Conservation (phyloP, 2,329 filamentous ascomycete genomes). For the Ascochyta viciae-villosae region DNA sequence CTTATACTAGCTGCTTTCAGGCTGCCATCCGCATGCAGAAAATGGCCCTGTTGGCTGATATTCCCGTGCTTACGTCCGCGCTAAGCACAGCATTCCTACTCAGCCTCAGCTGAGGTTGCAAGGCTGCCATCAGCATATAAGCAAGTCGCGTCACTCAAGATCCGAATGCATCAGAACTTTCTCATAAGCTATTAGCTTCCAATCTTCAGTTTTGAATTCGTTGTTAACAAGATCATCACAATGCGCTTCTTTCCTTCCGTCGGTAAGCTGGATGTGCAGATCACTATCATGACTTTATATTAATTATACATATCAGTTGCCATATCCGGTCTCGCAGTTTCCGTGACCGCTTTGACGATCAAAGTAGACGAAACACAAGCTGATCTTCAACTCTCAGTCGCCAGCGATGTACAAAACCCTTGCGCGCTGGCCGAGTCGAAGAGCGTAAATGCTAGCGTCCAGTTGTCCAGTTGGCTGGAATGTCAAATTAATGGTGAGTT, state of each 20-base stretch:
- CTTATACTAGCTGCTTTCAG: background rate
- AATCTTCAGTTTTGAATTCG: background rate
- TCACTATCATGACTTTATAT: background rate
- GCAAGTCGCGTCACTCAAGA: background rate
- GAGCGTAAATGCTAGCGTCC: slow-evolving; percentile 35
- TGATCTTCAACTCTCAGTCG: background rate
- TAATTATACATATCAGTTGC: background rate
- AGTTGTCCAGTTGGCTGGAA: slow-evolving; percentile 41
- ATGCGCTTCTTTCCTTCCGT: slow-evolving; percentile 5
- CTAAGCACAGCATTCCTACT: slow-evolving; percentile 4
- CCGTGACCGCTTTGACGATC: background rate
- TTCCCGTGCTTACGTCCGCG: slow-evolving; percentile 12
- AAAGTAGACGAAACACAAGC: background rate
- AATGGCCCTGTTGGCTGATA: background rate
- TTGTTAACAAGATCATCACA: background rate
- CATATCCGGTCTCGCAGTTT: background rate
- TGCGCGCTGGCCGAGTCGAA: slow-evolving; percentile 32
- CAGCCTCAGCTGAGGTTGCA: slow-evolving; percentile 17
- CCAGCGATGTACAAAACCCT: slow-evolving; percentile 22
- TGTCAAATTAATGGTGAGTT: slow-evolving; percentile 39
- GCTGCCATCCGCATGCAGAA: slow-evolving; percentile 7
- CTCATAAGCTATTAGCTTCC: background rate
- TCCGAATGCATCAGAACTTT: background rate
- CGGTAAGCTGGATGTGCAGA: background rate
- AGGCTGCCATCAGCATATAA: slow-evolving; percentile 2